Conservation (phyloP, 225 moss, liverwort and hornwort genomes). For the Climacium dendroides region DNA sequence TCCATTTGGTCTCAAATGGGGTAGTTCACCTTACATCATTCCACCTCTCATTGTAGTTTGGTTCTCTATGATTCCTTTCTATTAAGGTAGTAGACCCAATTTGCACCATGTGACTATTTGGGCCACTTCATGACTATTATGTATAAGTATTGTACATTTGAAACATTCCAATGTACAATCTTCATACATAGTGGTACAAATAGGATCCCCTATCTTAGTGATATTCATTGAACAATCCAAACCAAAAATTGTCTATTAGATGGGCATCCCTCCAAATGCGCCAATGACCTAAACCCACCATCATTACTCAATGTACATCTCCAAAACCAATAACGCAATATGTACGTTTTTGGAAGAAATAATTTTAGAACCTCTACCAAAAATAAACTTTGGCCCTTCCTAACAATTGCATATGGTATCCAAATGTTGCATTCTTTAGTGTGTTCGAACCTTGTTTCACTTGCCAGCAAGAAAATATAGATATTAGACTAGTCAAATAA, state of each 20-base stretch:
- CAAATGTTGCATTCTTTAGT: rapidly evolving
- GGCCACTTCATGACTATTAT: background rate
- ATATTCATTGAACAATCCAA: background rate
- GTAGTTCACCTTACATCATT: too few relatives aligned
- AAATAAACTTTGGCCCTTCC: background rate
- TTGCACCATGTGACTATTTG: rapidly evolving
- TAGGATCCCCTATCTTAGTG: background rate
- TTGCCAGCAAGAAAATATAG: background rate
- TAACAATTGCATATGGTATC: rapidly evolving
- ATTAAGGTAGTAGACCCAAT: background rate
- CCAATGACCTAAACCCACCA: rapidly evolving
- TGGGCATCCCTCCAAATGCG: rapidly evolving
- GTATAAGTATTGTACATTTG: too few relatives aligned
- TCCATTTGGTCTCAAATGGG: too few relatives aligned
- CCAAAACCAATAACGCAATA: background rate
- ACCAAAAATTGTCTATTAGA: background rate
- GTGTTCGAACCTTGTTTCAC: background rate
- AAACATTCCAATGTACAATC: background rate
- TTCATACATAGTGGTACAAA: background rate
- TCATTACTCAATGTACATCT: background rate
- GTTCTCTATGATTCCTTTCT: background rate
- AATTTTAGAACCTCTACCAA: too few relatives aligned
- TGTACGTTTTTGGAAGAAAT: background rate
- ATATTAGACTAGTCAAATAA: background rate
- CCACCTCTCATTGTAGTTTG: background rate